Base-by-base conservation (phyloP, 2,329 filamentous ascomycete genomes). In the Byssoonygena ceratinophila region DNA sequence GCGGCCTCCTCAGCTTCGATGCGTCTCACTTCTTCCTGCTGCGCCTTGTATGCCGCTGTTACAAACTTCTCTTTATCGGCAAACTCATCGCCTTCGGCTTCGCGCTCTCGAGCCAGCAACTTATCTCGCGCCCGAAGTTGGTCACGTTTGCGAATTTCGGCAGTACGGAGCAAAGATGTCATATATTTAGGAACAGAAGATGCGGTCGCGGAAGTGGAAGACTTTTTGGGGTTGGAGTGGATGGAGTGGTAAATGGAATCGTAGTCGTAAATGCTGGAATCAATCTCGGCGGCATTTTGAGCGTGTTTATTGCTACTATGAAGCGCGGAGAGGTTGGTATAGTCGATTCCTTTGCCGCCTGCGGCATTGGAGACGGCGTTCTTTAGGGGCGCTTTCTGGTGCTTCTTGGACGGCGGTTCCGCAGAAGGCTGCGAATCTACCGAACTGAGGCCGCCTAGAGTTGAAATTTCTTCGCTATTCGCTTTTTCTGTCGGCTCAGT, bases 1-100 rank as follows among this genome's bases (percentile, higher is more conserved):
- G 64, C 68, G 60, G 72, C 73, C 61, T 83, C 80, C 55, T 81
- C 80, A 52, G 76, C 78, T 59, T 83, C 79, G 18, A 79, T 61
- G 53, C 68, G 68, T 52, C 73, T 70, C 54, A 78, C 68, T 62
- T 83, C 81, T 60, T 77, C 79, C 62, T 83, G 80, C 61, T 83
- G 80, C 55, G 72, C 71, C 64, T 82, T 82, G 65, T 84, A 84
- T 32, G 81, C 80, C 1, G 73, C 71, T 1, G 81, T 84, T 39
- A 84, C 81, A 56, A 84, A 84, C 61, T 78, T 82, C 64, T 84
- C 81, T 62, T 82, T 83, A 59, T 82, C 81, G 0, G 75, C 79
- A 55, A 81, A 83, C 55, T 80, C 79, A 46, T 83, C 81, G n/a
- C 80, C 81, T 60, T 84, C 81, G 0, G 75, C 76, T 59, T 83